Evolutionary conservation across 2,329 filamentous ascomycete genomes (phyloP).

Genomic region (Ophiostoma triangulosporum): DNA sequence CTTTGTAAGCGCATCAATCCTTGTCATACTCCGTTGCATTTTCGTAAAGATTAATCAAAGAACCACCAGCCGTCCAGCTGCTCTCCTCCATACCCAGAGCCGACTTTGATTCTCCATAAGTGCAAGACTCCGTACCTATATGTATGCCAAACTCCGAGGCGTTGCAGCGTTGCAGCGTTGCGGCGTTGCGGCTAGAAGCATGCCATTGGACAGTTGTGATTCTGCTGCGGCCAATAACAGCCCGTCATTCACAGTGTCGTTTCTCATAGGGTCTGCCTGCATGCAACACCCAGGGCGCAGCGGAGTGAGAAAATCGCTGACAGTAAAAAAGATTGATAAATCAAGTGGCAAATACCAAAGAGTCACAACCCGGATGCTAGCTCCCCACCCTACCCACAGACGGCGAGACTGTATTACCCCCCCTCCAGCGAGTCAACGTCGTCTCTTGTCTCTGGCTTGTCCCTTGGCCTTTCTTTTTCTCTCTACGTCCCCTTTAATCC

Average conservation of each 20-base stretch:
- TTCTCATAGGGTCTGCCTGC: slow-evolving; percentile 25
- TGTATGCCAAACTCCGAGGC: not conserved
- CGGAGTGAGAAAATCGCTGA: not conserved
- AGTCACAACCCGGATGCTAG: not conserved
- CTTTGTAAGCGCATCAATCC: no score
- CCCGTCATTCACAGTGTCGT: slow-evolving; percentile 16
- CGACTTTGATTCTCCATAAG: no score
- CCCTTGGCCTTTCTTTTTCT: not conserved
- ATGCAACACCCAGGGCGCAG: slow-evolving; percentile 24
- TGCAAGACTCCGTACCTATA: not conserved
- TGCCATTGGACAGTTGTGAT: slow-evolving; percentile 13
- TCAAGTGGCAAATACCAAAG: not conserved
- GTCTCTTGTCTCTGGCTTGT: not conserved
- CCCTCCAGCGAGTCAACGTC: not conserved
- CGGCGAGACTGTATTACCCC: not conserved
- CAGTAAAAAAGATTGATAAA: not conserved
- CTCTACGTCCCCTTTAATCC: not conserved
- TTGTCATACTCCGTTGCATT: no score
- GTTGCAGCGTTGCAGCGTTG: not conserved
- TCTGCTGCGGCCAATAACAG: slow-evolving; percentile 21
- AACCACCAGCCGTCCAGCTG: no score
- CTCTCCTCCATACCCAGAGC: no score
- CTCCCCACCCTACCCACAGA: slow-evolving; percentile 3
- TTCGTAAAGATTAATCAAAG: no score
- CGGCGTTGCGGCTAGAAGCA: not conserved